Percentiles rank a stretch among this genome's conserved stretches.
Evolutionary conservation across 768 basidiomycete species (phyloP).

Genomic region (Tephrocybe sp.): DNA sequence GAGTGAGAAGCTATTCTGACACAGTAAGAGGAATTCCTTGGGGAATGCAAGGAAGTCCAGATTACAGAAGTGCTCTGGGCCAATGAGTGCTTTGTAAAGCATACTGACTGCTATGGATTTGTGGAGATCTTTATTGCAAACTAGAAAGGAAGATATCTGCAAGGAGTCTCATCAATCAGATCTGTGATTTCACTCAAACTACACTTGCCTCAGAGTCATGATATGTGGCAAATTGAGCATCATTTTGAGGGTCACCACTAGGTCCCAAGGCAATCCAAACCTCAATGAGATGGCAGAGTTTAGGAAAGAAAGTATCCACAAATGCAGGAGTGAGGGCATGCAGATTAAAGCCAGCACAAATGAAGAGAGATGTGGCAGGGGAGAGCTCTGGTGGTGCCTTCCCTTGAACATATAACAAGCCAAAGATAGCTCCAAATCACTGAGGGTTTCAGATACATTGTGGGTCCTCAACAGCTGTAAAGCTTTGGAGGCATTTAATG

Average conservation of each 20-base stretch:
- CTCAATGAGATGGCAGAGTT: not conserved
- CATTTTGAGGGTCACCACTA: not conserved
- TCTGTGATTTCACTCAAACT: not conserved
- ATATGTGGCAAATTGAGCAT: not conserved
- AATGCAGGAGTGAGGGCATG: not conserved
- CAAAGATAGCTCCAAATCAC: not conserved
- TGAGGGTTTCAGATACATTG: no score
- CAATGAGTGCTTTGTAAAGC: slow-evolving; percentile 5
- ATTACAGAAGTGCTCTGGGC: not conserved
- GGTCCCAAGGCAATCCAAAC: not conserved
- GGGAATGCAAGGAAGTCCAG: not conserved
- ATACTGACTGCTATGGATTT: not conserved
- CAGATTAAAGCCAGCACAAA: not conserved
- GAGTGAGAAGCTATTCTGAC: slow-evolving; percentile 2
- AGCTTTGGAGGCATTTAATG: no score
- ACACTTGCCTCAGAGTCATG: not conserved
- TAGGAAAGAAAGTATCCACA: not conserved
- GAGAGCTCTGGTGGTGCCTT: not conserved
- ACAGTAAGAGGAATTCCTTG: slow-evolving; percentile 1
- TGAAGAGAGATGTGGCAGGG: not conserved
- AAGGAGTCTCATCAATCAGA: not conserved
- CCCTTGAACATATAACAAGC: not conserved
- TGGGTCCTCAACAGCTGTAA: no score
- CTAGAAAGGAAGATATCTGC: not conserved
- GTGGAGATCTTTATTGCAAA: not conserved